phyloP scores from a whole-genome alignment of 495 filamentous ascomycete genomes.

The Talaromyces adpressus region DNA sequence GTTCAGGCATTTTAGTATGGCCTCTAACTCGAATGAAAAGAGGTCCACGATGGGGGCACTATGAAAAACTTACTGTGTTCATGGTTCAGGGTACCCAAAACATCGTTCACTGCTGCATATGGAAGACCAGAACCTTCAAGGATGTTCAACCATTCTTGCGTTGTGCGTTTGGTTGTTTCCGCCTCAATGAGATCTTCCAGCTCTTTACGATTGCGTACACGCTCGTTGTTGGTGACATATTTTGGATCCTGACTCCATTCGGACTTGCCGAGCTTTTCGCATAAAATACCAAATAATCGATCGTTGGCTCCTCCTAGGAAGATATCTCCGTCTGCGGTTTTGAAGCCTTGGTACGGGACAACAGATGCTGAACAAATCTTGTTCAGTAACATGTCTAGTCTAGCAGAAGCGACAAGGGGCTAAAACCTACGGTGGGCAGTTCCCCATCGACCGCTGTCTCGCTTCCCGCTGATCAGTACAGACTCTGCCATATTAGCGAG shows the following conservation, averaged over 20 bases:
- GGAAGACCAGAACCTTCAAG: slow-evolving; percentile 82
- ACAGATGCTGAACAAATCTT: slow-evolving; percentile 49
- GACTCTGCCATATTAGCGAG: slow-evolving; percentile 83
- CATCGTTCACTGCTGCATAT: slow-evolving; percentile 81
- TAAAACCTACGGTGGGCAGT: slow-evolving; percentile 58
- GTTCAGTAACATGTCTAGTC: background rate
- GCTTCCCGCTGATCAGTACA: slow-evolving; percentile 63
- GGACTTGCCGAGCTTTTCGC: slow-evolving; percentile 54
- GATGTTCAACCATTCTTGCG: slow-evolving; percentile 66
- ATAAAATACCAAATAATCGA: slow-evolving; percentile 69
- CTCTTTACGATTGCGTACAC: slow-evolving; percentile 61
- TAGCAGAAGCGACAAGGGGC: background rate
- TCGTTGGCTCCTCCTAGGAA: slow-evolving; percentile 84
- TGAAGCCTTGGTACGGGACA: slow-evolving; percentile 80
- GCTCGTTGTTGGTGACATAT: slow-evolving; percentile 60
- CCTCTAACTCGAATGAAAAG: background rate
- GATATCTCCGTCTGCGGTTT: slow-evolving; percentile 72
- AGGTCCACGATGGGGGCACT: background rate
- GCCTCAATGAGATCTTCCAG: slow-evolving; percentile 61
- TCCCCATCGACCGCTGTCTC: slow-evolving; percentile 72
- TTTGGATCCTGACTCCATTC: slow-evolving; percentile 59
- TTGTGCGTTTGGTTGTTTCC: slow-evolving; percentile 60
- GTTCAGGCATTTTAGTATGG: background rate
- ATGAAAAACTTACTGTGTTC: slow-evolving; percentile 47
- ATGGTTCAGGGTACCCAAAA: slow-evolving; percentile 63